These are phyloP conservation scores for Rhizopogon parksii DNA, from an alignment of 1,284 basidiomycete genomes.

Conservation along the genomic window DNA sequence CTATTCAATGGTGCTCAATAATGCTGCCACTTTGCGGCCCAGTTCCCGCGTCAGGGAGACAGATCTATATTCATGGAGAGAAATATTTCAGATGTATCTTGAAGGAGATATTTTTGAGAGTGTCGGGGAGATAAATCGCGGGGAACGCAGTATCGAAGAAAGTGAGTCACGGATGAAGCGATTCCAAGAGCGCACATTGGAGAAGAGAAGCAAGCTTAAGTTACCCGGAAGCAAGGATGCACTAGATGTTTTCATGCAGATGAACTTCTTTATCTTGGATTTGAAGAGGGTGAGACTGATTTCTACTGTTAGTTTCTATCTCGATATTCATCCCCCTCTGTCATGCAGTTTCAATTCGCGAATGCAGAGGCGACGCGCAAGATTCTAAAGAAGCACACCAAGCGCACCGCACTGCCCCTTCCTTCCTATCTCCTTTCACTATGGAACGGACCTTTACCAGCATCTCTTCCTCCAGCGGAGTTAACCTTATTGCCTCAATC, in stretches of 20 bases:
- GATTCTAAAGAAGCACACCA: slow-evolving; percentile 93
- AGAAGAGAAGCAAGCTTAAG: slow-evolving; percentile 53
- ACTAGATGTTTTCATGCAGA: slow-evolving; percentile 71
- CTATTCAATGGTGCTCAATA: slow-evolving; percentile 36
- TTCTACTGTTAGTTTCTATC: not conserved
- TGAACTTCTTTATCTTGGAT: slow-evolving; percentile 80
- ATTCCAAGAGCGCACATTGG: slow-evolving; percentile 62
- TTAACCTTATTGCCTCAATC: slow-evolving; percentile 19
- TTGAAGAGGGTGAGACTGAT: slow-evolving; percentile 63
- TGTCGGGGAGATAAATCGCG: slow-evolving; percentile 62
- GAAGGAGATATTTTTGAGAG: slow-evolving; percentile 87
- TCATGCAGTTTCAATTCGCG: slow-evolving; percentile 65
- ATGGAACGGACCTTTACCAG: slow-evolving; percentile 9
- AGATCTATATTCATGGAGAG: slow-evolving; percentile 90
- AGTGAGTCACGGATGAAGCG: slow-evolving; percentile 64
- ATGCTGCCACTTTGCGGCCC: slow-evolving; percentile 33
- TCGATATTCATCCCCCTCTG: not conserved
- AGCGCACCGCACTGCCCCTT: slow-evolving; percentile 68
- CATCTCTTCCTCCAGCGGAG: slow-evolving; percentile 12
- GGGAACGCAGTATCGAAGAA: slow-evolving; percentile 71
- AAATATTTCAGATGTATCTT: slow-evolving; percentile 85
- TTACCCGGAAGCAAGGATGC: slow-evolving; percentile 59
- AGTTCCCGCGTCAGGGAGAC: slow-evolving; percentile 28
- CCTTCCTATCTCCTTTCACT: slow-evolving; percentile 23
- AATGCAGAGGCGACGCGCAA: slow-evolving; percentile 87